Conservation (phyloP, 768 basidiomycete species). For the Steccherinum ochraceum region DNA sequence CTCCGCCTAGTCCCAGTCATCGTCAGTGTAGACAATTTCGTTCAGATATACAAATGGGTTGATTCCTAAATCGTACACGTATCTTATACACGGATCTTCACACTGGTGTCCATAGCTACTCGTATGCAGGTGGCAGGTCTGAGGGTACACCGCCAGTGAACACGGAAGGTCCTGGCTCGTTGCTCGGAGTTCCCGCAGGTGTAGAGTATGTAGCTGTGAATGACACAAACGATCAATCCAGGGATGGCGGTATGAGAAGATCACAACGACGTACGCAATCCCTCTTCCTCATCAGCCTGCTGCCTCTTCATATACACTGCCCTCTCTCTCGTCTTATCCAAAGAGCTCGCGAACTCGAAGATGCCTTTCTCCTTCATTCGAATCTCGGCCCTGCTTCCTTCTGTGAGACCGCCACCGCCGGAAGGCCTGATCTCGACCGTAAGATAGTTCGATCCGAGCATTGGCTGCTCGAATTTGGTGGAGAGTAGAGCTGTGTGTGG, state of each 20-base stretch:
- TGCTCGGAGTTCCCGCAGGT: background rate
- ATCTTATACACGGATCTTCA: background rate
- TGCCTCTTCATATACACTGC: constrained; percentile 72
- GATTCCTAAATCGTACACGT: background rate
- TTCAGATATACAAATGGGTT: background rate
- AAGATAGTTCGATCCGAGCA: constrained; percentile 64
- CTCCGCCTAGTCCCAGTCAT: too few relatives aligned
- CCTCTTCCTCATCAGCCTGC: constrained; percentile 49
- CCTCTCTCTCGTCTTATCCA: constrained; percentile 75
- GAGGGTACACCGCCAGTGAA: background rate
- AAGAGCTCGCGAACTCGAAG: constrained; percentile 63
- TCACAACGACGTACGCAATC: constrained; percentile 44
- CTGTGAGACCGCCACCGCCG: constrained; percentile 55
- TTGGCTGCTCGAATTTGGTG: constrained; percentile 71
- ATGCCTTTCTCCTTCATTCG: constrained; percentile 62
- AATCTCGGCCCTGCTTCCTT: constrained; percentile 60
- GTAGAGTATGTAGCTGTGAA: constrained; percentile 3
- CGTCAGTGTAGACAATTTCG: too few relatives aligned
- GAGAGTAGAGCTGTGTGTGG: constrained; percentile 61
- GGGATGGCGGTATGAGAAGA: constrained; percentile 1
- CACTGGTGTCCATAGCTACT: background rate
- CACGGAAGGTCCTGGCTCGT: background rate
- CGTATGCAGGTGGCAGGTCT: constrained; percentile 5
- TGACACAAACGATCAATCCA: background rate
- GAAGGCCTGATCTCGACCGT: constrained; percentile 62